phyloP scores from a whole-genome alignment of 768 basidiomycete species.

The Gyrodon lividus region DNA sequence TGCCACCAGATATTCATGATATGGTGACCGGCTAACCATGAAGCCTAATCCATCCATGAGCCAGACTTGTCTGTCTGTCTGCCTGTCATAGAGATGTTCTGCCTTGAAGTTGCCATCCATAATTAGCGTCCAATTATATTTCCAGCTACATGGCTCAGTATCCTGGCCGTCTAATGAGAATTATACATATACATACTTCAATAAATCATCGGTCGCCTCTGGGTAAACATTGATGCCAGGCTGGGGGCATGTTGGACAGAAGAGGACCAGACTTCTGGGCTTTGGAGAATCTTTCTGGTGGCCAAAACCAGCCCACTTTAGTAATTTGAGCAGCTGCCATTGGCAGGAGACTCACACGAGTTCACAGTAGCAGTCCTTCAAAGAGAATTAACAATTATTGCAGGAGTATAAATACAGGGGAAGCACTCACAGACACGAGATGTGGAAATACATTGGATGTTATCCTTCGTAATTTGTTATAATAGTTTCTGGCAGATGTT shows the following conservation, averaged over 20 bases:
- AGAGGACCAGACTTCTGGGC: background rate
- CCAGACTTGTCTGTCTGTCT: background rate
- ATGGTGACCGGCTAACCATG: background rate
- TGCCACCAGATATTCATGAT: background rate
- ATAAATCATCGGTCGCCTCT: background rate
- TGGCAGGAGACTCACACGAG: slow-evolving; percentile 13
- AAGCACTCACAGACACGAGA: background rate
- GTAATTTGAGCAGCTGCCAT: slow-evolving; percentile 16
- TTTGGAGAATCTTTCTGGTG: background rate
- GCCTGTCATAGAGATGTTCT: background rate
- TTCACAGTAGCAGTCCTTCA: slow-evolving; percentile 15
- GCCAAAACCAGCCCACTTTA: slow-evolving; percentile 14
- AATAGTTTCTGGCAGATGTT: too few relatives aligned
- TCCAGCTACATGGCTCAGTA: background rate
- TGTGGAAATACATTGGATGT: background rate
- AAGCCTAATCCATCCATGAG: background rate
- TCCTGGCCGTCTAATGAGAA: background rate
- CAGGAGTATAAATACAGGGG: background rate
- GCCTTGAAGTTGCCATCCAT: slow-evolving; percentile 1
- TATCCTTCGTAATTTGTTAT: too few relatives aligned
- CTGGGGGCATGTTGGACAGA: background rate
- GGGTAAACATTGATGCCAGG: background rate
- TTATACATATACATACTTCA: background rate
- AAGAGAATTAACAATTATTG: background rate
- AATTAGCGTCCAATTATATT: background rate